phyloP scores from a whole-genome alignment of 208 protist genomes.

The Trichomonas tenax region DNA sequence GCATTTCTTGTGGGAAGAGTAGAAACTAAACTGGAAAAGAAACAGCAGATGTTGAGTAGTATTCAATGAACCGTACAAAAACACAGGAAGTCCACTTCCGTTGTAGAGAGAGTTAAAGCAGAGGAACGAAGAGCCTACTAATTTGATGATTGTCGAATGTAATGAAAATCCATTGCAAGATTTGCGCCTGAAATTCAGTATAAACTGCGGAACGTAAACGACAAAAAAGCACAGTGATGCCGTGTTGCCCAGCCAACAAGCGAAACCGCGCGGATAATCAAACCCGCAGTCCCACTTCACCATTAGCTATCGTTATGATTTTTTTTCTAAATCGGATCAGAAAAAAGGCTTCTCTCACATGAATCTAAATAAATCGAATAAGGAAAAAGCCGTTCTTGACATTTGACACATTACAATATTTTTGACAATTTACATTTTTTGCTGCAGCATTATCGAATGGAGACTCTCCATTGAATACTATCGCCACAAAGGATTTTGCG shows the following conservation, averaged over 20 bases:
- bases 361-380: too few species aligned
- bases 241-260: neutral
- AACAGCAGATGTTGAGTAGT: neutral
- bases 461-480: too few species aligned
- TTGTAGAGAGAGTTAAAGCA: neutral
- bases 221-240: neutral
- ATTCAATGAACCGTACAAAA: neutral
- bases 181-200: neutral
- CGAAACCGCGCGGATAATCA: neutral
- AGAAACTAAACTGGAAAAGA: neutral
- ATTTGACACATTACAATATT: too few species aligned
- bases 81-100: neutral
- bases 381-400: too few species aligned
- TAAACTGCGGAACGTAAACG: neutral
- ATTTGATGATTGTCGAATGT: neutral
- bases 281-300: neutral
- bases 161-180: neutral
- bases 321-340: too few species aligned
- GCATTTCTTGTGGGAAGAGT: neutral
- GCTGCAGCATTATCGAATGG: too few species aligned
- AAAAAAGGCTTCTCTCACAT: too few species aligned
- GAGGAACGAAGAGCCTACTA: neutral
- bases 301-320: too few species aligned
- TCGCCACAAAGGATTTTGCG: too few species aligned
- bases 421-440: too few species aligned